Conservation (phyloP, 1,284 basidiomycete genomes). For the Ceratobasidium sp. region DNA sequence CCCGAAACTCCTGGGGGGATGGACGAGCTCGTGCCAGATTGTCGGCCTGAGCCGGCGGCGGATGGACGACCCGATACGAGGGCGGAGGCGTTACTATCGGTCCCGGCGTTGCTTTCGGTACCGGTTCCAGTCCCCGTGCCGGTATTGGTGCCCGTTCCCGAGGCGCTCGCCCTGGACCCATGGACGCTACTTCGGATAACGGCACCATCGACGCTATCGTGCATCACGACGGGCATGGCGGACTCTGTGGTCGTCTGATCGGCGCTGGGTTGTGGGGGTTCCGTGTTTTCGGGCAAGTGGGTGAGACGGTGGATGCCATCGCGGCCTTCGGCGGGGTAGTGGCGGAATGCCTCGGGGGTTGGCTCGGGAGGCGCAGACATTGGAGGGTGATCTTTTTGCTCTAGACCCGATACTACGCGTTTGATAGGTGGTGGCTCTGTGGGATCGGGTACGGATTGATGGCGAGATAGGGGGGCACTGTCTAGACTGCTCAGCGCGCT, state of each 20-base stretch:
- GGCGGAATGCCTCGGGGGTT: neutral
- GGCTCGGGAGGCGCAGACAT: neutral
- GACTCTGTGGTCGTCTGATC: neutral
- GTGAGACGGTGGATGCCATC: constrained; percentile 16
- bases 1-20: neutral
- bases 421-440: neutral
- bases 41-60: constrained; percentile 24
- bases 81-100: neutral
- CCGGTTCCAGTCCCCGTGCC: constrained; percentile 18
- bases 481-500: neutral
- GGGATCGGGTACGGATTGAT: neutral
- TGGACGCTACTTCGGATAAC: constrained; percentile 26
- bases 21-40: neutral
- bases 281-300: neutral
- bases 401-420: constrained; percentile 5
- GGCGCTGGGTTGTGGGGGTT: neutral
- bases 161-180: constrained; percentile 22
- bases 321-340: constrained; percentile 18
- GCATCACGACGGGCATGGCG: constrained; percentile 12
- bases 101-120: constrained; percentile 8
- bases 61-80: constrained; percentile 4
- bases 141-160: constrained; percentile 11
- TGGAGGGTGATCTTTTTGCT: neutral
- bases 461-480: neutral
- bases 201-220: constrained; percentile 39